Evolutionary conservation across 768 basidiomycete species (phyloP).

Genomic region (Hypholoma sublateritium): DNA sequence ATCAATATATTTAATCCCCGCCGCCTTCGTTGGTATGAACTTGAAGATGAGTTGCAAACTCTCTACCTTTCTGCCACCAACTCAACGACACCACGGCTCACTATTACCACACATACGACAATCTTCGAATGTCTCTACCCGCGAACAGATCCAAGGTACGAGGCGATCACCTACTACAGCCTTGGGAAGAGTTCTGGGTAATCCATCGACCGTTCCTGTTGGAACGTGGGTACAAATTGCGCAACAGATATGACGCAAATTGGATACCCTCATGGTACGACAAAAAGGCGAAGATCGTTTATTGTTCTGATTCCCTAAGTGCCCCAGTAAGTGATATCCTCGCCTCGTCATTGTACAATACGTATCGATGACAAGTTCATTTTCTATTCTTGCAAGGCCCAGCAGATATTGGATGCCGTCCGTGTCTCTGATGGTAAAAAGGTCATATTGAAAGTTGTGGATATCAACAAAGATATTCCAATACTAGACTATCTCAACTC

Average conservation of each 20-base stretch:
- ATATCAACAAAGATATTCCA: neutral
- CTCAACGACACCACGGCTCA: too few species aligned
- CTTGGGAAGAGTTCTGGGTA: constrained; percentile 1
- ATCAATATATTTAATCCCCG: too few species aligned
- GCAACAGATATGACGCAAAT: constrained; percentile 6
- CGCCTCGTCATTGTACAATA: neutral
- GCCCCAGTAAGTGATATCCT: neutral
- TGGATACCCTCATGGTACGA: constrained; percentile 10
- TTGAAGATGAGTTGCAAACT: too few species aligned
- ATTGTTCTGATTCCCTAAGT: constrained; percentile 1
- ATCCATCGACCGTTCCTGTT: constrained; percentile 5
- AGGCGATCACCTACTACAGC: neutral
- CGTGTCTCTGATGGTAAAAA: constrained; percentile 3
- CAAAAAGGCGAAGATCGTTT: neutral
- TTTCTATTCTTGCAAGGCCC: neutral
- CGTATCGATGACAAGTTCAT: neutral
- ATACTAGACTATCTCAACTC: neutral
- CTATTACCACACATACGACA: too few species aligned
- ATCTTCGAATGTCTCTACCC: neutral
- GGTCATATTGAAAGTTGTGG: constrained; percentile 5
- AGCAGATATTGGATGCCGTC: neutral
- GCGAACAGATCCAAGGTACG: neutral
- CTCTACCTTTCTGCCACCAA: too few species aligned
- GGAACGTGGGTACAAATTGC: constrained; percentile 5
- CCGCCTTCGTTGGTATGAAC: too few species aligned